phyloP scores from a whole-genome alignment of 1,284 basidiomycete genomes.

The Puccinia polysora region DNA sequence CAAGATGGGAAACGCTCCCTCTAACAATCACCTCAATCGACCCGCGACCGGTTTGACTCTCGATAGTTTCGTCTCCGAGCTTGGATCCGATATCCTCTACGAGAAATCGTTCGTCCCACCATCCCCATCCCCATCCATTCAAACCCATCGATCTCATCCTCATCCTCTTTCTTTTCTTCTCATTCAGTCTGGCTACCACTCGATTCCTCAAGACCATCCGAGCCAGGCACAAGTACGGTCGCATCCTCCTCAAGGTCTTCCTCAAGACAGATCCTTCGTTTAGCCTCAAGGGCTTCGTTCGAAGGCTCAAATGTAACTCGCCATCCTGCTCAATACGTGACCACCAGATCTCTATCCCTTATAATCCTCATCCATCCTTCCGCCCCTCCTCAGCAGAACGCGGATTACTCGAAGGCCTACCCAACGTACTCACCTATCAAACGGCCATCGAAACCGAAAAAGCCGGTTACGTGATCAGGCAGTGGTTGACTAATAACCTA shows the following conservation, averaged over 20 bases:
- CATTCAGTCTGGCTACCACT: constrained; percentile 77
- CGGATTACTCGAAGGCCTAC: constrained; percentile 74
- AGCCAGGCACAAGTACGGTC: constrained; percentile 67
- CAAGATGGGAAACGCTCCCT: constrained; percentile 47
- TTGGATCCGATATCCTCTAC: constrained; percentile 77
- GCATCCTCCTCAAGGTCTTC: constrained; percentile 73
- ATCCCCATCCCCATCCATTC: background rate
- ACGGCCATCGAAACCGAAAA: constrained; percentile 90
- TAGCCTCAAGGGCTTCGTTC: constrained; percentile 64
- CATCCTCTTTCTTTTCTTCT: background rate
- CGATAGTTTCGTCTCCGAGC: constrained; percentile 81
- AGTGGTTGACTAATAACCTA: constrained; percentile 89
- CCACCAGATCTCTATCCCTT: background rate
- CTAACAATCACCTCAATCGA: constrained; percentile 42
- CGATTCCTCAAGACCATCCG: constrained; percentile 90
- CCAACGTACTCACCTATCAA: constrained; percentile 85
- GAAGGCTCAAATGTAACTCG: constrained; percentile 64
- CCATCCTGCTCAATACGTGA: background rate
- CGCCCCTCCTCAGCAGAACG: constrained; percentile 59
- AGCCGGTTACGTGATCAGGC: constrained; percentile 88
- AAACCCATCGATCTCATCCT: background rate
- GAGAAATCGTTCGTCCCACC: constrained; percentile 68
- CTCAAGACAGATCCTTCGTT: constrained; percentile 72
- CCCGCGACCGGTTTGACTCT: constrained; percentile 63
- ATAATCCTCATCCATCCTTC: background rate